Base-by-base conservation (phyloP, 257 asterid species). In the Anisodus acutangulus region DNA sequence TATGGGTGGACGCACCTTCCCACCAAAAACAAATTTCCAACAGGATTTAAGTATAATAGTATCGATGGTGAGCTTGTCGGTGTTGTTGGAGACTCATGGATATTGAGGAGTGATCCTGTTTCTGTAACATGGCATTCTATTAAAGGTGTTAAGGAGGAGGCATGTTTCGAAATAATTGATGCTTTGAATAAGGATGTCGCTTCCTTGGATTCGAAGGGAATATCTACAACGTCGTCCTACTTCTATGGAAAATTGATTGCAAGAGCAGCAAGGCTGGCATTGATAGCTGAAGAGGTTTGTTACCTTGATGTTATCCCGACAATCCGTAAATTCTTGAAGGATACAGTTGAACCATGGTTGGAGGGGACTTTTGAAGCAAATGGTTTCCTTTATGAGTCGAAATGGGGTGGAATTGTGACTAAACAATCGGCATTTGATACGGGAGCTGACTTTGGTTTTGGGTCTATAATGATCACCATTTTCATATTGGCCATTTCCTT, bases 331-430 rank as follows among this genome's bases (percentile, higher is more conserved):
- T 94, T 92, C 89, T 90, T 96, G 92, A 93, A 92, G 91, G 93
- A 91, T 58, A 80, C 94, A n/a, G 93, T 96, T n/a, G 93, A 94
- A 82, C 99, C 99, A 39, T 96, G 99, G 98, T 35, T 96, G 85
- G 91, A 91, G 64, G 99, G 99, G 31, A 92, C 95, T 60, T 92
- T 96, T 72, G 89, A 86, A 62, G 84, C 89, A 22, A 96, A 94
- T 82, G 99, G 98, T 15, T 94, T 96, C 83, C 76, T 96, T 16
- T 90, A 96, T 71, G 99, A 94, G 79, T 22, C 93, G 2, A 92
- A 91, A 87, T 94, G 99, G 99, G 99, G 99, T 67, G 99, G 99
- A 55, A 68, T 94, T 82, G 92, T 96, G 87, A 94, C 97, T 3
- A 92, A 91, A 67, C 98, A 94, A 89, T 97, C 98, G 16, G 92